Evolutionary conservation across 805 yeast species (phyloP).

Genomic region (Yarrowia hollandica): DNA sequence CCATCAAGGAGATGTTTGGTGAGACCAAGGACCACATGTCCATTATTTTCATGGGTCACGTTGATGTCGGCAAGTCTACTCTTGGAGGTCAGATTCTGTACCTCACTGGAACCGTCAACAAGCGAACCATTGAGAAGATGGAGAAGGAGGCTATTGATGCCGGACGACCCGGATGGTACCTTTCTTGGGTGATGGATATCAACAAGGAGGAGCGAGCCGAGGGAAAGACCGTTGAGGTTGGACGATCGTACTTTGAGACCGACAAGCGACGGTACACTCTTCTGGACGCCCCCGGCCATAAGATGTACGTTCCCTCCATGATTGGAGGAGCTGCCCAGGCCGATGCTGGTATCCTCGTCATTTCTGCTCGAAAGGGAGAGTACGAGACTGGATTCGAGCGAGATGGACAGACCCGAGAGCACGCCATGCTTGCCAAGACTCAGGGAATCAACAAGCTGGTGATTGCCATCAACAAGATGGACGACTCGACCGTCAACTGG

Average conservation of each 20-base stretch:
- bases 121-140: constrained; percentile 96
- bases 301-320: constrained; percentile 98
- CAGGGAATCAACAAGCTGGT: constrained; percentile 95
- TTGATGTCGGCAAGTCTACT: constrained; percentile 98
- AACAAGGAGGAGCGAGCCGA: constrained; percentile 98
- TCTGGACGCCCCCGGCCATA: constrained; percentile 99
- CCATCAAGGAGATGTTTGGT: constrained; percentile 90
- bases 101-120: constrained; percentile 95
- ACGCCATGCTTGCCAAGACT: constrained; percentile 94
- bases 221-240: constrained; percentile 99
- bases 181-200: constrained; percentile 99
- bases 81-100: constrained; percentile 97
- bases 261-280: constrained; percentile 97
- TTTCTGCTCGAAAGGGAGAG: constrained; percentile 98
- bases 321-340: constrained; percentile 99
- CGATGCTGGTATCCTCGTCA: constrained; percentile 95
- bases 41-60: constrained; percentile 98
- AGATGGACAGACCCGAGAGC: constrained; percentile 99
- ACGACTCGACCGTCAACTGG: constrained; percentile 96
- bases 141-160: constrained; percentile 99
- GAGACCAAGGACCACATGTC: constrained; percentile 84
- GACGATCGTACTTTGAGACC: constrained; percentile 96
- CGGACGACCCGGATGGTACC: constrained; percentile 99
- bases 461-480: constrained; percentile 98
- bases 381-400: constrained; percentile 98